phyloP scores from a whole-genome alignment of 2,329 filamentous ascomycete species.

The Colletotrichum tropicicola region DNA sequence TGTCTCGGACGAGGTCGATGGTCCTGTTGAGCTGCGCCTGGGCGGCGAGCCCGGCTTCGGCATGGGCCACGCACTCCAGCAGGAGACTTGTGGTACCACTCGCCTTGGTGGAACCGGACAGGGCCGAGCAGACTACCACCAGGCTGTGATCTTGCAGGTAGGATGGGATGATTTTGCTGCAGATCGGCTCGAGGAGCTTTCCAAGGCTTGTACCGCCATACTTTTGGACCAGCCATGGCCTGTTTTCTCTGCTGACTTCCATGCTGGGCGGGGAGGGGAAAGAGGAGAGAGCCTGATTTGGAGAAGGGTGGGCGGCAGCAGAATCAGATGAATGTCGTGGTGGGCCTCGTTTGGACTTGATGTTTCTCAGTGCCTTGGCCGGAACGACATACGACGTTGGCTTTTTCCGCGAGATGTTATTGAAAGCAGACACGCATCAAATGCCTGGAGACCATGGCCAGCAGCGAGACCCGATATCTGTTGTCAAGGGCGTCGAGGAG shows the following conservation, averaged over 20 bases:
- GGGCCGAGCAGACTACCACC: conserved; percentile 93
- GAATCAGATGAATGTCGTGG: not conserved
- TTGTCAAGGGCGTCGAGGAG: not conserved
- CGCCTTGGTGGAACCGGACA: conserved; percentile 91
- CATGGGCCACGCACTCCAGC: conserved; percentile 19
- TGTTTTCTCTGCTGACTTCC: conserved; percentile 42
- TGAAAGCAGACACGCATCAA: not conserved
- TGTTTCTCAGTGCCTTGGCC: not conserved
- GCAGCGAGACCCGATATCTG: not conserved
- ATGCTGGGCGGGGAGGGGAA: conserved; percentile 1
- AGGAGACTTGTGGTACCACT: conserved; percentile 95
- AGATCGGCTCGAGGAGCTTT: conserved; percentile 81
- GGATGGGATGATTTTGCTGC: conserved; percentile 35
- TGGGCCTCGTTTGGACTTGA: not conserved
- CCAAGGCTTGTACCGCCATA: conserved; percentile 95
- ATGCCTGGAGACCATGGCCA: not conserved
- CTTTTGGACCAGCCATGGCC: conserved; percentile 88
- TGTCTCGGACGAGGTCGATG: conserved; percentile 12
- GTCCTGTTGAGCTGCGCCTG: conserved; percentile 18
- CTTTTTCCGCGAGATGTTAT: not conserved
- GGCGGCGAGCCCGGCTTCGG: conserved; percentile 50
- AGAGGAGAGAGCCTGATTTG: not conserved
- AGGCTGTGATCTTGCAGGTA: conserved; percentile 68
- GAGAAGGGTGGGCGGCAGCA: not conserved
- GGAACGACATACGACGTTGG: conserved; percentile 4